These are phyloP conservation scores for Pyrenophora graminea DNA, from an alignment of 2,329 filamentous ascomycete genomes.

Conservation along the genomic window DNA sequence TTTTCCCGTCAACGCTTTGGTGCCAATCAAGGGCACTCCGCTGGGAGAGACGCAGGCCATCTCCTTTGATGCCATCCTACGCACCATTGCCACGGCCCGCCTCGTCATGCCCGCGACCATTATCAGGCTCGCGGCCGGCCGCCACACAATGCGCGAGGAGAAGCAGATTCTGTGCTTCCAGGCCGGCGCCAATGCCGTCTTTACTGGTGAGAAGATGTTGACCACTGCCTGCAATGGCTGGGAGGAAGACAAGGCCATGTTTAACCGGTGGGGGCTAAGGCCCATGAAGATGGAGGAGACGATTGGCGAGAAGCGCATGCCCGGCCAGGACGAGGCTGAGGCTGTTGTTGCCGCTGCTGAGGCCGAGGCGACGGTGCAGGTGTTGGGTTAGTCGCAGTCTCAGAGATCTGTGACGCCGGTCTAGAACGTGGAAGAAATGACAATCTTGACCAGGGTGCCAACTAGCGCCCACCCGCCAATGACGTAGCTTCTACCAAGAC, in stretches of 20 bases:
- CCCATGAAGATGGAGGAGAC: conserved; percentile 65
- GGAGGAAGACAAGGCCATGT: conserved; percentile 86
- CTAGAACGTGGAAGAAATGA: neutral
- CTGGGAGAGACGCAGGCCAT: conserved; percentile 74
- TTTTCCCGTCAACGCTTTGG: conserved; percentile 88
- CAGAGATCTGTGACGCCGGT: neutral
- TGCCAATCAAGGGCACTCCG: conserved; percentile 88
- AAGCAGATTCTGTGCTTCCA: conserved; percentile 89
- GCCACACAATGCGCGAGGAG: conserved; percentile 83
- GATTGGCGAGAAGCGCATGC: conserved; percentile 36
- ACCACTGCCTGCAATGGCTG: conserved; percentile 90
- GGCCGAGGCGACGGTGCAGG: conserved; percentile 10
- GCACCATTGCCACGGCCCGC: conserved; percentile 82
- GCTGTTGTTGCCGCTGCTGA: conserved; percentile 16
- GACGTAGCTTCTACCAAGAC: neutral
- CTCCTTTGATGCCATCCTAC: conserved; percentile 75
- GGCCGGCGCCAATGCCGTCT: conserved; percentile 91
- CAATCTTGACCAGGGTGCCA: no score
- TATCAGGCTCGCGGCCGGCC: conserved; percentile 81
- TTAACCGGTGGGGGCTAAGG: conserved; percentile 77
- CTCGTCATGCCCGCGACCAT: conserved; percentile 84
- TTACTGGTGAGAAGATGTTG: conserved; percentile 94
- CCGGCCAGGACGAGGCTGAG: conserved; percentile 16
- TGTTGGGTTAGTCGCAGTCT: neutral
- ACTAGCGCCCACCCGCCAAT: no score